phyloP scores from a whole-genome alignment of 345 rosid genomes.

The Triadica sebifera region DNA sequence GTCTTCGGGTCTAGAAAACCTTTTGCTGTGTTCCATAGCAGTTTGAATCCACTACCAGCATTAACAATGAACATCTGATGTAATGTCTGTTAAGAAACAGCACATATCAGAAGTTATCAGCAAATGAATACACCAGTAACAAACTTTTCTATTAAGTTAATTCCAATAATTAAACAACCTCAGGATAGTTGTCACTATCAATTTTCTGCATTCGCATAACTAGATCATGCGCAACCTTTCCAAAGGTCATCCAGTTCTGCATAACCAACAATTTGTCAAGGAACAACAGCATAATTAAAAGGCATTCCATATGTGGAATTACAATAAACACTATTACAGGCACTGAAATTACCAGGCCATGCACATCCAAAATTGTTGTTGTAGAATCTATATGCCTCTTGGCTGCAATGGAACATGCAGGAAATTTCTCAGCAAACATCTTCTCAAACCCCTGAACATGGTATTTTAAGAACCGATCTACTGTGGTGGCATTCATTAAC shows the following conservation, averaged over 20 bases:
- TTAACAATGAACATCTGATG: constrained; percentile 92
- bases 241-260: constrained; percentile 90
- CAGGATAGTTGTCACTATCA: constrained; percentile 98
- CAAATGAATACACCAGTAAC: constrained; percentile 14
- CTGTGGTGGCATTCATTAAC: constrained; percentile 77
- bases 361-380: constrained; percentile 77
- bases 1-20: constrained; percentile 92
- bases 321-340: constrained; percentile 13
- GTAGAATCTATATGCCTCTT: constrained; percentile 77
- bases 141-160: neutral
- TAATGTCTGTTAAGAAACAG: constrained; percentile 56
- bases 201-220: constrained; percentile 93
- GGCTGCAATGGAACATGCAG: constrained; percentile 84
- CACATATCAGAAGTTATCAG: constrained; percentile 12
- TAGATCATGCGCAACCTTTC: constrained; percentile 88
- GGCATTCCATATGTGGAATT: constrained; percentile 4
- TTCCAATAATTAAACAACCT: constrained; percentile 47
- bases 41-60: constrained; percentile 82
- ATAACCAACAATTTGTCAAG: constrained; percentile 19
- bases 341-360: constrained; percentile 62
- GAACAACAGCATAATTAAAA: neutral
- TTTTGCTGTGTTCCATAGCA: constrained; percentile 84
- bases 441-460: constrained; percentile 92
- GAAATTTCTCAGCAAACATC: constrained; percentile 82
- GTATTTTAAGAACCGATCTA: constrained; percentile 83